Conservation (phyloP, 2,329 filamentous ascomycete genomes). For the Xylaria digitata region DNA sequence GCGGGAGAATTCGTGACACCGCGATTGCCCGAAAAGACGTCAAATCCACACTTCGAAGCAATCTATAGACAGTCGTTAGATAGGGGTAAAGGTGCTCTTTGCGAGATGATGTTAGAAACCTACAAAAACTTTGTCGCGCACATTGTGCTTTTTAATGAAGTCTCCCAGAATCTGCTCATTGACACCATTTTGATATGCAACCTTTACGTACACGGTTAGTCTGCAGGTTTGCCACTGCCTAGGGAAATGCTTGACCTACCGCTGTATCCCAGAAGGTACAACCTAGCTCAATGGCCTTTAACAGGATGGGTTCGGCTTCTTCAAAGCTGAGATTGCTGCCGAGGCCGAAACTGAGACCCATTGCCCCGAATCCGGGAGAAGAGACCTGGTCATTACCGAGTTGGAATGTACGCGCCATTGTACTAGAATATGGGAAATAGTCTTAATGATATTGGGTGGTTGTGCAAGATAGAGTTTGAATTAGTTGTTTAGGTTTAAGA, state of each 20-base stretch:
- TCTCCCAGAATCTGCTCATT: conserved; percentile 14
- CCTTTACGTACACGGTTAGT: conserved; percentile 1
- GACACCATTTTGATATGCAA: conserved; percentile 11
- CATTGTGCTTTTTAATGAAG: conserved; percentile 11
- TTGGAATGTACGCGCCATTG: conserved; percentile 10
- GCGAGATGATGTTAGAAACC: not conserved
- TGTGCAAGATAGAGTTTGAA: not conserved
- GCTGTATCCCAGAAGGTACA: conserved; percentile 16
- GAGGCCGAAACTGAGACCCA: conserved; percentile 10
- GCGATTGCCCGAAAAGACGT: not conserved
- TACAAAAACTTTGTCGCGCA: conserved; percentile 12
- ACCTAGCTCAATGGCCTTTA: conserved; percentile 11
- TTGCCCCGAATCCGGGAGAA: conserved; percentile 12
- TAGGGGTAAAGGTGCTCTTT: not conserved
- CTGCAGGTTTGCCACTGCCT: not conserved
- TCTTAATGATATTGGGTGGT: not conserved
- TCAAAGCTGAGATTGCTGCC: conserved; percentile 7
- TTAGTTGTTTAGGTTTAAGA: not conserved
- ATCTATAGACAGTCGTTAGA: not conserved
- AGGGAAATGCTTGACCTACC: not conserved
- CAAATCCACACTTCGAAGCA: conserved; percentile 10
- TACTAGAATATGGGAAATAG: not conserved
- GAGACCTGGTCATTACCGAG: not conserved
- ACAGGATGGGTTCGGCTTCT: conserved; percentile 5
- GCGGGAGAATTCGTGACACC: not conserved